Conservation (phyloP, 2,329 filamentous ascomycete species). For the Neonectria hederae region DNA sequence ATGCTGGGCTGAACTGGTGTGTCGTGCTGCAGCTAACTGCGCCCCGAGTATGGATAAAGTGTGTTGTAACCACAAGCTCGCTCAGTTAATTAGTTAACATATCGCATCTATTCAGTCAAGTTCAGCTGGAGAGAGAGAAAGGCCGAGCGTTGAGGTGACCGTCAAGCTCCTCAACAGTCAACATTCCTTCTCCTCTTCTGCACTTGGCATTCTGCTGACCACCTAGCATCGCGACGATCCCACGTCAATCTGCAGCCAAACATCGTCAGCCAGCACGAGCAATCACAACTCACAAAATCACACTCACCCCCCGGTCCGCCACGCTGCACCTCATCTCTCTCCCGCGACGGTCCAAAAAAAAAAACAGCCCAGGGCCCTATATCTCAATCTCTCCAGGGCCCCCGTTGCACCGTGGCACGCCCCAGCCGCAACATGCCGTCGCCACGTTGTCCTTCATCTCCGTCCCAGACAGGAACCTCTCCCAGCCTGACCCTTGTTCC, state of each 20-base stretch:
- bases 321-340: constrained; percentile 23
- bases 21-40: constrained; percentile 4
- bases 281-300: neutral
- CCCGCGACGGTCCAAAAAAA: constrained; percentile 6
- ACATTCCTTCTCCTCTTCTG: neutral
- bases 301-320: constrained; percentile 7
- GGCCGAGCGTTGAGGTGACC: neutral
- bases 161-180: neutral
- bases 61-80: neutral
- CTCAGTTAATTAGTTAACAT: neutral
- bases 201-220: neutral
- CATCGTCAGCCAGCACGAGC: neutral
- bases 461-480: neutral
- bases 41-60: neutral
- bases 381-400: neutral
- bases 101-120: neutral
- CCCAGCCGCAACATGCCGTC: constrained; percentile 8
- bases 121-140: too few species aligned
- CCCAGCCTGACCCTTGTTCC: constrained; percentile 12
- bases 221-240: neutral
- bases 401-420: constrained; percentile 17
- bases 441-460: constrained; percentile 24
- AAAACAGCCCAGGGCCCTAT: neutral
- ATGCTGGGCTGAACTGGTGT: constrained; percentile 1
- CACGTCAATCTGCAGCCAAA: constrained; percentile 16